These are phyloP conservation scores for Ceratobasidium sp. DNA, from an alignment of 1,284 basidiomycete genomes.

Conservation along the genomic window DNA sequence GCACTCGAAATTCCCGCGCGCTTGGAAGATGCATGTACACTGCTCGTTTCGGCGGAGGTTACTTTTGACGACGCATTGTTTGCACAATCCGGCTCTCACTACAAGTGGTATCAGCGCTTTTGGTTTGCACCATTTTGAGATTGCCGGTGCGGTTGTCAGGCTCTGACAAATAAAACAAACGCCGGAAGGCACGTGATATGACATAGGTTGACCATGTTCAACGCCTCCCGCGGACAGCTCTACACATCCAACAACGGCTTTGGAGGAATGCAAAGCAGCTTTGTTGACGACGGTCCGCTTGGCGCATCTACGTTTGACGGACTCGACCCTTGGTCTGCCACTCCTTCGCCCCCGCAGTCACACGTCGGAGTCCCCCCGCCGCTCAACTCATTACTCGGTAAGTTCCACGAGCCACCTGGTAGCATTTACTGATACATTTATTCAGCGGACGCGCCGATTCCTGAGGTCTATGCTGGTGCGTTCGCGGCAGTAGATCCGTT, in stretches of 20 bases:
- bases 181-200: no score
- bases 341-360: conserved; percentile 78
- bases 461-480: conserved; percentile 76
- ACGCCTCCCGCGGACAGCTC: conserved; percentile 37
- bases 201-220: conserved; percentile 41
- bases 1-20: no score
- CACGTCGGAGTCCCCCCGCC: conserved; percentile 53
- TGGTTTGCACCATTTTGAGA: no score
- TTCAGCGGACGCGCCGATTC: conserved; percentile 80
- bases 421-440: conserved; percentile 34
- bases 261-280: conserved; percentile 42
- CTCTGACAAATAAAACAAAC: no score
- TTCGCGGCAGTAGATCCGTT: conserved; percentile 75
- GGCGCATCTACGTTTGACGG: conserved; percentile 73
- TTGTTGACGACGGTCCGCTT: conserved; percentile 63
- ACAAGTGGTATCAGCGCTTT: no score
- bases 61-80: no score
- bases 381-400: conserved; percentile 68
- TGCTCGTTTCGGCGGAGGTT: no score
- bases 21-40: no score
- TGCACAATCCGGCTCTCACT: no score
- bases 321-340: conserved; percentile 87
- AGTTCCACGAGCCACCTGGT: conserved; percentile 61
- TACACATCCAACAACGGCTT: conserved; percentile 37
- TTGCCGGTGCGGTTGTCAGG: no score